Conservation (phyloP, 164 flowering plant species). For the Magnolia changhungtana region DNA sequence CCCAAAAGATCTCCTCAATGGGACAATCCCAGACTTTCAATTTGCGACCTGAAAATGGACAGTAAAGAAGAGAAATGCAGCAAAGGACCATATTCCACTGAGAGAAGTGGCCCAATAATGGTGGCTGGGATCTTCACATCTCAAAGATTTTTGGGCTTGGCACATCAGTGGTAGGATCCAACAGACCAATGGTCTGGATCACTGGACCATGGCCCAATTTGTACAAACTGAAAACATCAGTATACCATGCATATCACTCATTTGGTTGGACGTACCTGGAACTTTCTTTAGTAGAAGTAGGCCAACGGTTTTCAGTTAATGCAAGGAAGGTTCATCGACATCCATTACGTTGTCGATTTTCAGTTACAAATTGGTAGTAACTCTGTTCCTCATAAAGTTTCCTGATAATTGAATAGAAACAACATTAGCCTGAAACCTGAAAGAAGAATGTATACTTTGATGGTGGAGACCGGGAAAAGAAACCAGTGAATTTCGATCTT, state of each 20-base stretch:
- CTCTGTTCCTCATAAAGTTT: constrained; percentile 16
- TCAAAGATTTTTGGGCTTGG: not conserved
- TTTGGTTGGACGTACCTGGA: not conserved
- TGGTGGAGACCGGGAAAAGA: not conserved
- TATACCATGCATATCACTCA: not conserved
- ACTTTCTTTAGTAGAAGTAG: not conserved
- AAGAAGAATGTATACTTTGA: no score
- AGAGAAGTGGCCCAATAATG: not conserved
- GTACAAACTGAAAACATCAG: not conserved
- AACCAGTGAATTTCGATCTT: not conserved
- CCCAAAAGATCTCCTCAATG: no score
- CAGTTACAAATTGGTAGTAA: constrained; percentile 11
- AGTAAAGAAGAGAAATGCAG: not conserved
- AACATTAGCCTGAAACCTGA: not conserved
- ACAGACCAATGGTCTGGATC: not conserved
- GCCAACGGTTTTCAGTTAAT: not conserved
- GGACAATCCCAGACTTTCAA: not conserved
- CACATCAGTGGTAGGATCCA: no score
- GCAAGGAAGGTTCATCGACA: not conserved
- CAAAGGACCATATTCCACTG: not conserved
- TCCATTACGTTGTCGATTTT: constrained; percentile 5
- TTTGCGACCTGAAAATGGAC: not conserved
- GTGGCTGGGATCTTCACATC: not conserved
- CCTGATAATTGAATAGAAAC: constrained; percentile 15
- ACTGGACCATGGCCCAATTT: not conserved